Base-by-base conservation (phyloP, 306 rosid species). In the Malus asiatica region DNA sequence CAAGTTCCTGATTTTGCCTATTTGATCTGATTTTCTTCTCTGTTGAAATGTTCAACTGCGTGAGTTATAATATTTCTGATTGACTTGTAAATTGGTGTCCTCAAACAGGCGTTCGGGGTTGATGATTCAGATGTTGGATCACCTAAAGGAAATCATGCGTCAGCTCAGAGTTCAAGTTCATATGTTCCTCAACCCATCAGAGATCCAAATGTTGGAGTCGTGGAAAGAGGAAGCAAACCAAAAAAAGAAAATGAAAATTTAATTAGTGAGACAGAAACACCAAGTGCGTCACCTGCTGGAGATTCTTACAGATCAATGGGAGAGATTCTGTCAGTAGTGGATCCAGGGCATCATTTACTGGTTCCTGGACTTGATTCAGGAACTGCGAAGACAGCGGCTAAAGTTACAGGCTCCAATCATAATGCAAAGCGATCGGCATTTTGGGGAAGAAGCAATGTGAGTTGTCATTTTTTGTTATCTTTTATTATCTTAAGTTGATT, bases 391-490 rank as follows among this genome's bases (percentile, higher is more conserved):
- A 86, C 84, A 79, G 71, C 79, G 58, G 78, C 86, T 77, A 96
- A 93, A 92, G 86, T 83, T 71, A 75, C 85, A 62, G 87, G 90
- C 23, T 71, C 85, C 35, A 86, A 83, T 76, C 79, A 82, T 78
- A 92, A 73, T 77, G 74, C 91, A 60, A 96, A 88, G 81, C 93
- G 93, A 65, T 82, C 97, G 48, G 71, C 96, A 70, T 92, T 96
- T 79, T 96, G 99, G 99, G 99, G 99, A 89, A 90, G 98, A 84
- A 88, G 82, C 91, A 92, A 86, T 76, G 99, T 96, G 76, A 92
- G 99, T 89, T 75, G 68, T 77, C 77, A 62, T 76, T 58, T 68
- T 67, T 61, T 66, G 11, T 23, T 71, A 51, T 75, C 23, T 35
- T 58, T 72, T 5, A 0, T 35, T 35, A 18, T 52, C 20, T 61